Evolutionary conservation across 2,329 filamentous ascomycete species (phyloP), one percentile per base, ranked within the genome.

Genomic region (Ophiostoma quercus): DNA sequence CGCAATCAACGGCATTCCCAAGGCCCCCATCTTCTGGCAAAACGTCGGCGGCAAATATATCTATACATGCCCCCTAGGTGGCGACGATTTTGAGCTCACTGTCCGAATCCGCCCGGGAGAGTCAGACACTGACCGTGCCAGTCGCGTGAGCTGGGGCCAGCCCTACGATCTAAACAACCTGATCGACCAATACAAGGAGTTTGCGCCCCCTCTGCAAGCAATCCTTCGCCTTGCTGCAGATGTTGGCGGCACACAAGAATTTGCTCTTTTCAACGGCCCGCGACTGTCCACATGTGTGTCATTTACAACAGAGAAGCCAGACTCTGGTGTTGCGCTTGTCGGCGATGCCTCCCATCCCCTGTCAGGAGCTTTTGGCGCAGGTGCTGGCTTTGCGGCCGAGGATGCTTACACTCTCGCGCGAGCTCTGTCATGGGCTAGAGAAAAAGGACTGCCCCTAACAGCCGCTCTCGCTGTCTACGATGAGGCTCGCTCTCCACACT

Each of bases 261-360:
- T 76, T 68, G 74, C 74, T 9, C 71, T 76, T 8, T 79, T 79
- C 67, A 75, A 74, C 0, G 77, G 76, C 0, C 75, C 75, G 1
- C 73, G 78, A 1, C 74, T 80, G 2, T 74, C 75, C 5, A 74
- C 71, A 3, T 74, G 77, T 2, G 74, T 77, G 11, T 67, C 71
- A 2, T 32, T 73, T 1, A 54, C 60, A 9, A 57, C 68, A 3
- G 62, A 7, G 3, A 2, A 16, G 5, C 34, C 22, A 3, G 74
- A 75, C 1, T 76, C 77, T 7, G 77, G 82, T 6, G 80, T 83
- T 39, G 77, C 77, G 2, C 75, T 84, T 1, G 80, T 85, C 22
- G 83, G 83, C 6, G 83, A 85, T 72, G 79, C 82, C 1, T 83
- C 84, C 6, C 83, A 85, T 73, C 80, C 82, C 1, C 82, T 84